phyloP scores from a whole-genome alignment of 2,329 filamentous ascomycete genomes.

The Hirsutella thompsonii region DNA sequence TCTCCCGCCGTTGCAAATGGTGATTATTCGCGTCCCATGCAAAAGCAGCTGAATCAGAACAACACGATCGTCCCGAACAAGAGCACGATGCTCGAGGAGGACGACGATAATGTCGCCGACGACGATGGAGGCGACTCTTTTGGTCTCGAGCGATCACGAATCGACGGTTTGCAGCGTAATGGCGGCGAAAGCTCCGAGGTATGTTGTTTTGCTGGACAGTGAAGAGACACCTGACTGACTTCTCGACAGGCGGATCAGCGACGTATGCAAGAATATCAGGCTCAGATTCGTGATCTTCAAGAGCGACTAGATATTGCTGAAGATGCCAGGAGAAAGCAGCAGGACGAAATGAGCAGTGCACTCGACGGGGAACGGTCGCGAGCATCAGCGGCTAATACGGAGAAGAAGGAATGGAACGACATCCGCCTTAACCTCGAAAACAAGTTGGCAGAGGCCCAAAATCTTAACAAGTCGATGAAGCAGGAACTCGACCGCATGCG shows the following conservation, averaged over 20 bases:
- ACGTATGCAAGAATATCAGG: conserved; percentile 66
- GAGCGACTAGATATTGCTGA: conserved; percentile 64
- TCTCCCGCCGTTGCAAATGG: conserved; percentile 46
- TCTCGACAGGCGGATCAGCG: conserved; percentile 50
- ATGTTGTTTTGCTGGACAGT: conserved; percentile 4
- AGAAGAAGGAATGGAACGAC: conserved; percentile 61
- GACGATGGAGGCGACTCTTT: conserved; percentile 47
- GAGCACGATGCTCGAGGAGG: conserved; percentile 93
- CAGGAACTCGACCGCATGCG: conserved; percentile 65
- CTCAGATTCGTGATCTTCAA: conserved; percentile 61
- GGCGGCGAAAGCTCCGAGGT: conserved; percentile 23
- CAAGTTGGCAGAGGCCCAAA: conserved; percentile 62
- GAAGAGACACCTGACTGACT: conserved; percentile 4
- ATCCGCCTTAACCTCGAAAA: conserved; percentile 55
- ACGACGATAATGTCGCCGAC: conserved; percentile 49
- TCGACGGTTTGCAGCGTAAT: conserved; percentile 12
- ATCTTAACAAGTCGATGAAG: conserved; percentile 66
- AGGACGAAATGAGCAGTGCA: conserved; percentile 51
- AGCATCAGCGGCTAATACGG: conserved; percentile 37
- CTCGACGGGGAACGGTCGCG: conserved; percentile 46
- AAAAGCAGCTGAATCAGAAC: conserved; percentile 75
- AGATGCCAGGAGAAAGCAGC: conserved; percentile 53
- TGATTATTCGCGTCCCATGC: conserved; percentile 63
- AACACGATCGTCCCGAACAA: conserved; percentile 98
- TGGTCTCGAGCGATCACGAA: conserved; percentile 22